Base-by-base conservation (phyloP, 1,139 yeast species). In the Geotrichum siamense region DNA sequence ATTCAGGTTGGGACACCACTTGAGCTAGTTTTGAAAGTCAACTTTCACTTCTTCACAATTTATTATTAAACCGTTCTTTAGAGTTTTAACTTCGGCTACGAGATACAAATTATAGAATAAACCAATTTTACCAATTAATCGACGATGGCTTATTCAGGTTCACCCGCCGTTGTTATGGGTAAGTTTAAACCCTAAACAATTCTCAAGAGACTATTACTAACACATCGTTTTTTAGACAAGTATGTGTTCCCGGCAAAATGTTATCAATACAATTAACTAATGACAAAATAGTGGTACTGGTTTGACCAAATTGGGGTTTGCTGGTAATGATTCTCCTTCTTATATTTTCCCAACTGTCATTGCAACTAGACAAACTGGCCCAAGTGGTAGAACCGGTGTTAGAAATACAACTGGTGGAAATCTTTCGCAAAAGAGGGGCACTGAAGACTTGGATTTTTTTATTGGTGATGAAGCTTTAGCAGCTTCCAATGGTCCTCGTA, bases 241-340 rank as follows among this genome's bases (percentile, higher is more conserved):
- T 53, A 52, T 27, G 56, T 39, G 37, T 39, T 21, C 17, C 25
- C n/a, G n/a, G n/a, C n/a, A n/a, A n/a, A n/a, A n/a, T n/a, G n/a
- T n/a, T n/a, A n/a, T n/a, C n/a, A n/a, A n/a, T n/a, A 5, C 17
- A 16, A 16, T 20, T 15, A 10, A 12, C 19, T 15, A 13, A 29
- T 21, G 10, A 30, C 17, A 23, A 34, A n/a, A 3, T 74, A 83
- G 83, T 61, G 99, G 99, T 74, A 91, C 99, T 54, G 99, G 99
- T 52, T 74, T 89, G 58, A 91, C 98, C 61, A 91, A 91, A 64
- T 75, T 91, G 53, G 99, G 99, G 22, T 91, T 89, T 68, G 98
- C 99, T 55, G 99, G 99, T 45, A 91, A 91, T 63, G 98, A 91
- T 67, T 76, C 96, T 13, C 99, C 99, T 28, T 87, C 96, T 6